Evolutionary conservation across 2,329 filamentous ascomycete genomes (phyloP).

Genomic region (Metarhizium humberi): DNA sequence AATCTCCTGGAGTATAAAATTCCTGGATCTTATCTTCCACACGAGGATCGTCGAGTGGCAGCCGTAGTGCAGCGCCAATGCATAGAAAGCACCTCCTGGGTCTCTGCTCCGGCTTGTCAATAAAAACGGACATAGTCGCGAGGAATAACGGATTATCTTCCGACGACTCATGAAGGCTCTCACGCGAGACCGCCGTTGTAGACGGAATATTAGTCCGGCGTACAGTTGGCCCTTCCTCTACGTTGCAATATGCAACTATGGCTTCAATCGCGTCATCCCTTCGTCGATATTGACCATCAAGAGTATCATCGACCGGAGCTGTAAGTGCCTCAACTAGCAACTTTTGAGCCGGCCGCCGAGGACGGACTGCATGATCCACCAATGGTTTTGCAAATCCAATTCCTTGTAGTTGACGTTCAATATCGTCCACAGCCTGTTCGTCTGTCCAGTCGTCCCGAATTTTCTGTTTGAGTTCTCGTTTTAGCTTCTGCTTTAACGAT

Average conservation of each 20-base stretch:
- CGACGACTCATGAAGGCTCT: too few species aligned
- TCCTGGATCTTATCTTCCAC: constrained; percentile 2
- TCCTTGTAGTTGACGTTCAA: constrained; percentile 12
- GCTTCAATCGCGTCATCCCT: constrained; percentile 9
- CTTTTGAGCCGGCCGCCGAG: constrained; percentile 9
- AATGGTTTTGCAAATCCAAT: constrained; percentile 8
- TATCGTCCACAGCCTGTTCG: constrained; percentile 4
- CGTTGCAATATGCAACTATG: constrained; percentile 1
- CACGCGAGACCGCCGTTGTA: too few species aligned
- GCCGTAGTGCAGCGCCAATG: too few species aligned
- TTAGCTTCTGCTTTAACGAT: constrained; percentile 11
- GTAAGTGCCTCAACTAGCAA: constrained; percentile 9
- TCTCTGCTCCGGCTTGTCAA: too few species aligned
- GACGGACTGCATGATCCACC: neutral
- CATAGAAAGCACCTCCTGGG: too few species aligned
- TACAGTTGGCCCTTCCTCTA: neutral
- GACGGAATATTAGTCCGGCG: too few species aligned
- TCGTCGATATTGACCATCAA: constrained; percentile 8
- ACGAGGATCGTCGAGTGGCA: too few species aligned
- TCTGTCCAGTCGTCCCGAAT: constrained; percentile 2
- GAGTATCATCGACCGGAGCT: neutral
- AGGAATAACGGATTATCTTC: too few species aligned
- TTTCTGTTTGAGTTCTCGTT: constrained; percentile 8
- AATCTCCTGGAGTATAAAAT: constrained; percentile 7
- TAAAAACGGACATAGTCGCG: too few species aligned